phyloP scores from a whole-genome alignment of 768 basidiomycete species.

The Kwoniella pini region DNA sequence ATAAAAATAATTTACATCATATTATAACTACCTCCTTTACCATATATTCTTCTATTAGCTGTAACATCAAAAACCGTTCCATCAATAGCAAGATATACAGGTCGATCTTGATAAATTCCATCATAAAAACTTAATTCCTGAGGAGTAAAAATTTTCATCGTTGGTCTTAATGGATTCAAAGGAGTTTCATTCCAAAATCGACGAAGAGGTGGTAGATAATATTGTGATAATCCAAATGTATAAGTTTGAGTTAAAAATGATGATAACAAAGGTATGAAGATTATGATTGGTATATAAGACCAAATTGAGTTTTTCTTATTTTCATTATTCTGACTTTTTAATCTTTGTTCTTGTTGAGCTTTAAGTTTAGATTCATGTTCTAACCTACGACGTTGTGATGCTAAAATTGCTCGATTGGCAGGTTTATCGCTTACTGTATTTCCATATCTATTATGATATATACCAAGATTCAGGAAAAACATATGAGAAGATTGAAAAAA shows the following conservation, averaged over 20 bases:
- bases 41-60: slow-evolving; percentile 72
- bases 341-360: slow-evolving; percentile 61
- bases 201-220: slow-evolving; percentile 16
- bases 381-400: slow-evolving; percentile 59
- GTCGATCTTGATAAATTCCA: slow-evolving; percentile 64
- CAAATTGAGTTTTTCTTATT: neutral
- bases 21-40: slow-evolving; percentile 70
- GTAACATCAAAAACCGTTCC: slow-evolving; percentile 91
- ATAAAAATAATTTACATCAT: slow-evolving; percentile 48
- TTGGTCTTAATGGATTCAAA: slow-evolving; percentile 62
- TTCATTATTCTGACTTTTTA: neutral
- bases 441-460: slow-evolving; percentile 15
- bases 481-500: neutral
- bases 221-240: slow-evolving; percentile 25
- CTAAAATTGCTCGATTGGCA: slow-evolving; percentile 63
- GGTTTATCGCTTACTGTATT: slow-evolving; percentile 53
- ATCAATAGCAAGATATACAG: slow-evolving; percentile 87
- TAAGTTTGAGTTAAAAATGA: slow-evolving; percentile 63
- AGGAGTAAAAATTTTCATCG: slow-evolving; percentile 68
- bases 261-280: slow-evolving; percentile 33
- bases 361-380: slow-evolving; percentile 68
- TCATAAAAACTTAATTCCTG: slow-evolving; percentile 66
- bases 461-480: too few relatives aligned
- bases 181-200: slow-evolving; percentile 25
- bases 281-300: slow-evolving; percentile 20